phyloP scores from a whole-genome alignment of 805 yeast genomes.

The Suhomyces sp. region DNA sequence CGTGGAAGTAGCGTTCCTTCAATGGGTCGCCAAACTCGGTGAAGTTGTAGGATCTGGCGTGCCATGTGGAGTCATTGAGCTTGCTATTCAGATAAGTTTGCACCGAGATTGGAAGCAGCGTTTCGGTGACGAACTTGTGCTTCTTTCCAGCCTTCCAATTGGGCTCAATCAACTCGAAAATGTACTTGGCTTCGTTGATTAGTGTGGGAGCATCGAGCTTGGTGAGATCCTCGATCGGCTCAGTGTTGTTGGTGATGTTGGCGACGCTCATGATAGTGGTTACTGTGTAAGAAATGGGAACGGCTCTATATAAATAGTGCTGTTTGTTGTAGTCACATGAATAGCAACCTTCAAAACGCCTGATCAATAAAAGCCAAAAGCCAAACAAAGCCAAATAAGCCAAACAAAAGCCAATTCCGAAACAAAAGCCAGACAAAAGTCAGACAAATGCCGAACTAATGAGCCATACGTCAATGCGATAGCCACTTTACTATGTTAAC shows the following conservation, averaged over 20 bases:
- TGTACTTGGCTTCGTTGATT: slow-evolving; percentile 10
- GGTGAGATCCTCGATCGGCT: slow-evolving; percentile 10
- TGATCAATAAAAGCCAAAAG: background rate
- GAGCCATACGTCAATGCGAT: too few relatives aligned
- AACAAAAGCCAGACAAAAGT: background rate
- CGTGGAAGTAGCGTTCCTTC: slow-evolving; percentile 10
- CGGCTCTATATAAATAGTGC: background rate
- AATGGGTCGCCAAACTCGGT: slow-evolving; percentile 10
- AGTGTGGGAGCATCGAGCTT: slow-evolving; percentile 9
- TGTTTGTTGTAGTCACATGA: background rate
- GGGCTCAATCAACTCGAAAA: slow-evolving; percentile 9
- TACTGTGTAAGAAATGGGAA: too few relatives aligned
- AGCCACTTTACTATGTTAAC: too few relatives aligned
- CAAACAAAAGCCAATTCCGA: background rate
- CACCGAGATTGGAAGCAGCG: slow-evolving; percentile 8
- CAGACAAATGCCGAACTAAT: too few relatives aligned
- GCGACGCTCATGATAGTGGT: slow-evolving; percentile 7
- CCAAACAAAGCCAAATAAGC: background rate
- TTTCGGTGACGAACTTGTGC: slow-evolving; percentile 8
- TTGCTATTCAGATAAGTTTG: slow-evolving; percentile 10
- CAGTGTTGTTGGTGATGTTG: slow-evolving; percentile 9
- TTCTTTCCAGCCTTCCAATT: slow-evolving; percentile 12
- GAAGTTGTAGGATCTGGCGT: slow-evolving; percentile 13
- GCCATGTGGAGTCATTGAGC: slow-evolving; percentile 12
- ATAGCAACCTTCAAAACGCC: background rate